Evolutionary conservation across 176 grass and related monocot genomes (phyloP).

Genomic region (Oryza meridionalis): DNA sequence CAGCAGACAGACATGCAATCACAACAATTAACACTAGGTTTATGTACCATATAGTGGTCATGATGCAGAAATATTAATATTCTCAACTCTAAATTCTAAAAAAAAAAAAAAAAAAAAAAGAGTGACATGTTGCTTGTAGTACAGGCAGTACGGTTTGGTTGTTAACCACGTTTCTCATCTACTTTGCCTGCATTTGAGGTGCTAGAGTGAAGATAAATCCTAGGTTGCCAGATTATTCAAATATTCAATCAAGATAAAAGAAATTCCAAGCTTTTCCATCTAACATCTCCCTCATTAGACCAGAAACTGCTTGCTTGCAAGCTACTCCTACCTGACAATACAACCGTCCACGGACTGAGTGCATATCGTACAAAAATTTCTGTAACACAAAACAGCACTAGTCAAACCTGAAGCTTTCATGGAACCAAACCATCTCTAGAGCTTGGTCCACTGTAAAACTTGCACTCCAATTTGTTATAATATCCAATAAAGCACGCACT

Average conservation of each 20-base stretch:
- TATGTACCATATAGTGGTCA: background rate
- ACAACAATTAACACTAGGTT: background rate
- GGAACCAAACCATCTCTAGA: background rate
- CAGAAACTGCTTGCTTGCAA: slow-evolving; percentile 46
- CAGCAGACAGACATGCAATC: background rate
- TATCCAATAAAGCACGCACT: background rate
- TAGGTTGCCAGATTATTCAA: slow-evolving; percentile 49
- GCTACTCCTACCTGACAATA: slow-evolving; percentile 27
- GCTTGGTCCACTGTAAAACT: background rate
- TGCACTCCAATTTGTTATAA: background rate
- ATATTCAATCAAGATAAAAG: background rate
- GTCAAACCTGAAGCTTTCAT: slow-evolving; percentile 34
- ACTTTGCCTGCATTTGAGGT: background rate
- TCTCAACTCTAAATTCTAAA: background rate
- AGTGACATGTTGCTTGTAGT: slow-evolving; percentile 21
- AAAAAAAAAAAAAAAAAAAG: background rate
- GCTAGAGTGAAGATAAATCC: background rate
- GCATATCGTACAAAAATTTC: background rate
- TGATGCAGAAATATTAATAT: background rate
- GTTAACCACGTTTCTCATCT: slow-evolving; percentile 44
- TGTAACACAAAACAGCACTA: background rate
- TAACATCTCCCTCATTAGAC: slow-evolving; percentile 22
- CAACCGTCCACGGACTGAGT: background rate
- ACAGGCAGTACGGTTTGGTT: slow-evolving; percentile 8
- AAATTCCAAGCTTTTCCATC: slow-evolving; percentile 45